Evolutionary conservation across 2,329 filamentous ascomycete species (phyloP).

Genomic region (Aspergillus proliferans): DNA sequence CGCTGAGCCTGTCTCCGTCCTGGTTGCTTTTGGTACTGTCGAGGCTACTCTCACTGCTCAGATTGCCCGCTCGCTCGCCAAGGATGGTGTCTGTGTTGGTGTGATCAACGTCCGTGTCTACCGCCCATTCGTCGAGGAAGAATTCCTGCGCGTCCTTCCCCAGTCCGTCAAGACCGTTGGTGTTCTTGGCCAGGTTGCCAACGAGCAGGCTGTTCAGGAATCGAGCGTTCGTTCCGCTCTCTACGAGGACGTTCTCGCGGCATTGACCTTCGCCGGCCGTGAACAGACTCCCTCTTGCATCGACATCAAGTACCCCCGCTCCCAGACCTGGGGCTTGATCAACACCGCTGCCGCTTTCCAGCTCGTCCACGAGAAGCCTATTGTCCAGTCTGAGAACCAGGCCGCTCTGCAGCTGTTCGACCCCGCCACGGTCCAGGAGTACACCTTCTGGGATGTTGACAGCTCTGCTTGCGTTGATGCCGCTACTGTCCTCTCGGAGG

Average conservation of each 20-base stretch:
- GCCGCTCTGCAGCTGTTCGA: slow-evolving; percentile 50
- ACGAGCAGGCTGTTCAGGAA: slow-evolving; percentile 67
- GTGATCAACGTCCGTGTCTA: slow-evolving; percentile 90
- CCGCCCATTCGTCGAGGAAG: slow-evolving; percentile 89
- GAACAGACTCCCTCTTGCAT: slow-evolving; percentile 58
- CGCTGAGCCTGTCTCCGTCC: slow-evolving; percentile 66
- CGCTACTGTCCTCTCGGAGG: slow-evolving; percentile 55
- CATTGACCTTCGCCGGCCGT: slow-evolving; percentile 71
- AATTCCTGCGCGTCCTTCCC: slow-evolving; percentile 78
- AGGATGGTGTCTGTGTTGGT: slow-evolving; percentile 70
- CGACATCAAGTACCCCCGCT: slow-evolving; percentile 85
- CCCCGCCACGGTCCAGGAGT: slow-evolving; percentile 62
- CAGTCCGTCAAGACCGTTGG: slow-evolving; percentile 67
- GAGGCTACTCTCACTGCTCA: slow-evolving; percentile 83
- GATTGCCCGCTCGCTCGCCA: slow-evolving; percentile 65
- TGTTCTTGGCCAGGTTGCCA: slow-evolving; percentile 81
- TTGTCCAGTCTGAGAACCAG: slow-evolving; percentile 25
- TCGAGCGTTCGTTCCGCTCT: slow-evolving; percentile 72
- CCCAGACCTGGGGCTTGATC: slow-evolving; percentile 56
- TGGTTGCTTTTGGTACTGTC: slow-evolving; percentile 88
- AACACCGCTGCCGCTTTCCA: slow-evolving; percentile 41
- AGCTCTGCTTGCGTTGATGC: slow-evolving; percentile 61
- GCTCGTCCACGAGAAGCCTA: slow-evolving; percentile 37
- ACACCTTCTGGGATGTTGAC: slow-evolving; percentile 90
- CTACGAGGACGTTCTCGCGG: slow-evolving; percentile 84